Evolutionary conservation across 441 rosid genomes (phyloP).

Genomic region (Croton laevigatus): DNA sequence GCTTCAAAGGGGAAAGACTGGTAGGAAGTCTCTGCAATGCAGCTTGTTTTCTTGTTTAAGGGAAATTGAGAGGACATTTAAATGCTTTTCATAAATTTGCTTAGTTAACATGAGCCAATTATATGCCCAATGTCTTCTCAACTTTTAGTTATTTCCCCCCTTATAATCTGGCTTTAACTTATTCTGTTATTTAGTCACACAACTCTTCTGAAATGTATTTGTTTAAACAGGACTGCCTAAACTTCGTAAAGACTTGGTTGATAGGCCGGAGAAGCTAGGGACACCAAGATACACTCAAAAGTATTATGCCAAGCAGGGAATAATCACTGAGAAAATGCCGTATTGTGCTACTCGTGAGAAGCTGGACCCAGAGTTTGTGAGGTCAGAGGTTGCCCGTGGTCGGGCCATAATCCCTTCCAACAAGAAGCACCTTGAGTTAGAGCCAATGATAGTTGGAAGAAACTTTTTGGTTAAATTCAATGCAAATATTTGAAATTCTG

Average conservation of each 20-base stretch:
- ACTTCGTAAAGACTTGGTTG: conserved; percentile 85
- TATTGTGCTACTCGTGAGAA: conserved; percentile 83
- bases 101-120: not conserved
- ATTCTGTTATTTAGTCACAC: not conserved
- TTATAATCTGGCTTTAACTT: not conserved
- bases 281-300: conserved; percentile 89
- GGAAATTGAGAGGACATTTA: not conserved
- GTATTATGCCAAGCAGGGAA: conserved; percentile 80
- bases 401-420: conserved; percentile 98
- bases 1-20: not conserved
- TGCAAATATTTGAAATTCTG: conserved; percentile 96
- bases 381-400: conserved; percentile 96
- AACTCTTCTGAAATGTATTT: conserved; percentile 15
- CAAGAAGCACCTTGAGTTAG: conserved; percentile 89
- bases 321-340: conserved; percentile 90
- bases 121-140: not conserved
- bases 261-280: conserved; percentile 68
- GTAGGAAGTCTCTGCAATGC: not conserved
- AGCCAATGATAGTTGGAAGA: conserved; percentile 93
- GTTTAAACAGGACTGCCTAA: conserved; percentile 72
- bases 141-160: not conserved
- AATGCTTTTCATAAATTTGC: too few species aligned
- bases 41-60: not conserved
- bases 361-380: conserved; percentile 94
- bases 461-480: conserved; percentile 93